phyloP scores from a whole-genome alignment of 352 stramenopile genomes.

The Phytopythium helicoides region DNA sequence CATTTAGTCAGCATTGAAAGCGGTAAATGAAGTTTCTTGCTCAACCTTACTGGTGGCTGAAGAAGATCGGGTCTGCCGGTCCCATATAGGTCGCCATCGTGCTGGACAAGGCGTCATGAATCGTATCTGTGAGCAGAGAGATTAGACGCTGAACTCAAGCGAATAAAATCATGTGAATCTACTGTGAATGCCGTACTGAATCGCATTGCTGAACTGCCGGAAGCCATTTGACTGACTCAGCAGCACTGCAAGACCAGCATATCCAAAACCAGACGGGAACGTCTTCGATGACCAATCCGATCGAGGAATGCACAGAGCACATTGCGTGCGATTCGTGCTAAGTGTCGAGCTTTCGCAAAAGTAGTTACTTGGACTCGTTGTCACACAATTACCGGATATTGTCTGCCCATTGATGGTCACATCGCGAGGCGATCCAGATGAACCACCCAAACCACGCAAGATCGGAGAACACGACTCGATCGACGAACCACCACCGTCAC shows the following conservation, averaged over 20 bases:
- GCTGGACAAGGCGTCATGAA: slow-evolving; percentile 33
- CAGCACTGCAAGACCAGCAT: slow-evolving; percentile 22
- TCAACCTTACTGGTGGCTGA: slow-evolving; percentile 57
- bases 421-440: slow-evolving; percentile 10
- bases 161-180: no score
- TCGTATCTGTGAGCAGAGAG: no score
- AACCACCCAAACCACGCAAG: slow-evolving; percentile 32
- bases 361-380: slow-evolving; percentile 13
- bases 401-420: slow-evolving; percentile 27
- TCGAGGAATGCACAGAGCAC: slow-evolving; percentile 34
- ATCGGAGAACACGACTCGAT: slow-evolving; percentile 38
- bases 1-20: no score
- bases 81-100: slow-evolving; percentile 35
- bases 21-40: no score
- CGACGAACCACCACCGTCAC: slow-evolving; percentile 15
- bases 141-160: no score
- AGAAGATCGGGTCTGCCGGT: slow-evolving; percentile 44
- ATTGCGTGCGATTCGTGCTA: slow-evolving; percentile 14
- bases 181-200: slow-evolving; percentile 55
- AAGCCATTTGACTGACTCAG: slow-evolving; percentile 29
- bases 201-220: slow-evolving; percentile 24
- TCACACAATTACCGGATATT: slow-evolving; percentile 26
- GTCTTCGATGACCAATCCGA: slow-evolving; percentile 24
- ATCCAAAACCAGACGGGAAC: slow-evolving; percentile 44
- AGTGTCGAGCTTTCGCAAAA: slow-evolving; percentile 44